Evolutionary conservation across 2,329 filamentous ascomycete species (phyloP), one percentile per base, ranked within the genome.

Genomic region (Botrytis paeoniae): DNA sequence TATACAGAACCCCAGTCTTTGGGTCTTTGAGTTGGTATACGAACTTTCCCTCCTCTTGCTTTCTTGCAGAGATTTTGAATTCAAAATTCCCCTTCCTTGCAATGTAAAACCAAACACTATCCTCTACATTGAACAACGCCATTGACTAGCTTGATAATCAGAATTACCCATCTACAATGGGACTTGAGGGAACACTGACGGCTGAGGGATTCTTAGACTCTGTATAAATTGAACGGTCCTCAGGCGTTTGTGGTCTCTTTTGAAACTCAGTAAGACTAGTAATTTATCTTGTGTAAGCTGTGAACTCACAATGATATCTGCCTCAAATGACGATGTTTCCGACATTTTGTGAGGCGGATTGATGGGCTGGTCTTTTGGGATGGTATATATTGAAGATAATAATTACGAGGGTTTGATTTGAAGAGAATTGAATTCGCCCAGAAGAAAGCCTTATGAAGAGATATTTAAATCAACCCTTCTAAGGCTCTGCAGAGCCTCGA

Each of bases 11-110:
- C 4, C 73, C 73, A 20, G n/a, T 72, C 25, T 63, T 66, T n/a
- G 43, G 18, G 20, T 68, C 62, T 12, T 74, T 69, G 22, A 75
- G 41, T 41, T 73, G 71, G 61, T 75, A 74, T 18, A 70, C 25
- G 29, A 61, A 73, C 29, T 63, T 70, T 57, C 57, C 71, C 14
- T 51, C 32, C 25, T 63, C 57, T 39, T 45, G 61, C n/a, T 35
- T 68, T 45, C 54, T 60, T n/a, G n/a, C 62, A 18, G 10, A 54
- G 18, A 72, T 59, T 12, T 6, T 41, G 25, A 68, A 32, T 18
- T 72, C 45, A 25, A 72, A 72, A n/a, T 66, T 39, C 5, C 70
- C 70, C 37, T 68, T 9, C 29, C 70, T 59, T 16, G 48, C 39
- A 45, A 72, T 39, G 9, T 14, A 37, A 7, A 72, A 16, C 62